A percentile compares a stretch with the other conserved stretches of the same genome.
phyloP scores from a whole-genome alignment of 2,329 filamentous ascomycete genomes.

The Epichloe elymi region DNA sequence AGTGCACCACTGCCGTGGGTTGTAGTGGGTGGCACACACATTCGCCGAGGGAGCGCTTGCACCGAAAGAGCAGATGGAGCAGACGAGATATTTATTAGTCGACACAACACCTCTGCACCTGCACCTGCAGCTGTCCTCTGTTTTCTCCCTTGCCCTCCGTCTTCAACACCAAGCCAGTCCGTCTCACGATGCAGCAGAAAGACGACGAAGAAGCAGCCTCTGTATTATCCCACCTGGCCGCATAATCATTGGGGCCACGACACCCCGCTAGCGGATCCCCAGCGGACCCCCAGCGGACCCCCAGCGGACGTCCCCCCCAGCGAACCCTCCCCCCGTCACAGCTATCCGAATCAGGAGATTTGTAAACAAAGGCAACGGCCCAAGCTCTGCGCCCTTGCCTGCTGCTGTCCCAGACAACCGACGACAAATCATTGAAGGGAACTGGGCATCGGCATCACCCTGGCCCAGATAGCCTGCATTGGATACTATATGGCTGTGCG shows the following conservation, averaged over 20 bases:
- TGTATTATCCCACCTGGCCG: conserved; percentile 2
- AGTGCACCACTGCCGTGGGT: background rate
- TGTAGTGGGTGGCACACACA: background rate
- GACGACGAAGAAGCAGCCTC: conserved; percentile 7
- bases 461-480: background rate
- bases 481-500: conserved; percentile 1
- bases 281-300: background rate
- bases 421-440: conserved; percentile 7
- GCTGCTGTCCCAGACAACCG: conserved; percentile 24
- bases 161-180: conserved; percentile 8
- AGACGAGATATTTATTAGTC: background rate
- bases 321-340: conserved; percentile 12
- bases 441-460: conserved; percentile 3
- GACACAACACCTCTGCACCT: background rate
- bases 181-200: conserved; percentile 12
- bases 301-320: background rate
- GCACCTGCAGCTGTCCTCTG: background rate
- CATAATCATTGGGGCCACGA: conserved; percentile 1
- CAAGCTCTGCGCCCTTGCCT: conserved; percentile 15
- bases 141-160: background rate
- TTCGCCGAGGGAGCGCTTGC: background rate
- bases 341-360: conserved; percentile 25
- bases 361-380: conserved; percentile 26
- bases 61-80: background rate
- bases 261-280: background rate